Conservation (phyloP, 1,284 basidiomycete genomes). For the Pseudozyma hubeiensis region DNA sequence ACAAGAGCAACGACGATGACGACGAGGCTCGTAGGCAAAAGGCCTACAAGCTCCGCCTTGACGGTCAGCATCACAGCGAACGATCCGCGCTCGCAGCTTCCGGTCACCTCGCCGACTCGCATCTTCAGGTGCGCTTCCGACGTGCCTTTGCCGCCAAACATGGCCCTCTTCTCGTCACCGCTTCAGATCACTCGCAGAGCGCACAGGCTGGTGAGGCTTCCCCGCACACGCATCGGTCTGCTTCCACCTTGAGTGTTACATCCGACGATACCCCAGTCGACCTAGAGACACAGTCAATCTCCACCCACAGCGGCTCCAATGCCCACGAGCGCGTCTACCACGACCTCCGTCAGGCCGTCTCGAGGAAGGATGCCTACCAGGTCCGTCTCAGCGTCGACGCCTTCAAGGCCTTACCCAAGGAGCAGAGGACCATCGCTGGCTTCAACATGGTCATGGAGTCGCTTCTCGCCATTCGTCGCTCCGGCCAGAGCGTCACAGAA, state of each 20-base stretch:
- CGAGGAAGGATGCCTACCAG: conserved; percentile 17
- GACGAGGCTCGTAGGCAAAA: conserved; percentile 38
- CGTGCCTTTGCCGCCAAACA: conserved; percentile 43
- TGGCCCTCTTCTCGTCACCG: conserved; percentile 29
- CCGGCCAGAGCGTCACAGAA: conserved; percentile 74
- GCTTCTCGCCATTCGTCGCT: conserved; percentile 72
- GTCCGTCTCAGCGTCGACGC: conserved; percentile 35
- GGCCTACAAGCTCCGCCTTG: conserved; percentile 44
- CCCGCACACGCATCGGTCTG: conserved; percentile 7
- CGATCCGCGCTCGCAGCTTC: conserved; percentile 9
- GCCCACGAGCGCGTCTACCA: conserved; percentile 30
- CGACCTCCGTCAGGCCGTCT: conserved; percentile 16
- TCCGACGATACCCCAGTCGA: not conserved
- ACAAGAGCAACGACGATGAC: conserved; percentile 51
- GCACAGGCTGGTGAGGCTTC: not conserved
- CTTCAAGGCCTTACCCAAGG: conserved; percentile 57
- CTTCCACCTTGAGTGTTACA: conserved; percentile 17
- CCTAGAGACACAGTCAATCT: not conserved
- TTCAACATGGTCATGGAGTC: conserved; percentile 79
- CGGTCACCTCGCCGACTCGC: conserved; percentile 36
- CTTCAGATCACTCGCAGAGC: conserved; percentile 4
- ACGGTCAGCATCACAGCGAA: conserved; percentile 22
- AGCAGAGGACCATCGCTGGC: conserved; percentile 65
- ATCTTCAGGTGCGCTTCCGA: conserved; percentile 49
- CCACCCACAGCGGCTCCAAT: not conserved